Evolutionary conservation across 1,284 basidiomycete genomes (phyloP), one percentile per base, ranked within the genome.

Genomic region (Sphaerobolus stellatus): DNA sequence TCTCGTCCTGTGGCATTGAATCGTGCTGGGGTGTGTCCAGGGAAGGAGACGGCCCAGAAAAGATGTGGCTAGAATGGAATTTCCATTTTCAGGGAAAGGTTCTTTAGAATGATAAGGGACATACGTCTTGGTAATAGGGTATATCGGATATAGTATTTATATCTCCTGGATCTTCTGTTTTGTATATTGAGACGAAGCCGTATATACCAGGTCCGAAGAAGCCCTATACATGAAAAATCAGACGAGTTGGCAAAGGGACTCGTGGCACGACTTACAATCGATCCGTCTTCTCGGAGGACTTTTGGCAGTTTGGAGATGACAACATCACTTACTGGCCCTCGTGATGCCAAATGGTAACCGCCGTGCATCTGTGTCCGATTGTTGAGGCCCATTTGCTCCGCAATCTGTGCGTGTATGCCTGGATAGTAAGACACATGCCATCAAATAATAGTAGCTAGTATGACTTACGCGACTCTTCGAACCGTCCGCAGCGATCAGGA

Each of bases 1-100:
- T 54, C 46, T 6, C 20, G 14, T 14, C 31, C n/a, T 7, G 20
- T 34, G 16, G 53, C 27, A 33, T 49, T 49, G 27, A 54, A 54
- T 31, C 40, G 45, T 22, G 53, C 46, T n/a, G 46, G 28, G 8
- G 40, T n/a, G 29, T 54, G 53, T 22, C 53, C 53, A 18, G 53
- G 53, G 47, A 54, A 54, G 14, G 53, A 54, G 30, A 54, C 20
- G 9, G 53, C 53, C 53, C 53, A 54, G 27, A 20, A 54, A 9
- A 54, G 13, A 27, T 54, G 53, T 13, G 53, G 53, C 53, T 54
- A 38, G 27, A 40, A 33, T 16, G 41, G 6, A 14, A 45, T 27
- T n/a, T 29, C 27, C 7, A 49, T 41, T 29, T 20, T 22, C 33
- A 11, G 41, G 3, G 11, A 43, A 43, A n/a, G 5, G n/a, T 13